Evolutionary conservation across 768 basidiomycete genomes (phyloP).

Genomic region (Leccinellum rugosiceps): DNA sequence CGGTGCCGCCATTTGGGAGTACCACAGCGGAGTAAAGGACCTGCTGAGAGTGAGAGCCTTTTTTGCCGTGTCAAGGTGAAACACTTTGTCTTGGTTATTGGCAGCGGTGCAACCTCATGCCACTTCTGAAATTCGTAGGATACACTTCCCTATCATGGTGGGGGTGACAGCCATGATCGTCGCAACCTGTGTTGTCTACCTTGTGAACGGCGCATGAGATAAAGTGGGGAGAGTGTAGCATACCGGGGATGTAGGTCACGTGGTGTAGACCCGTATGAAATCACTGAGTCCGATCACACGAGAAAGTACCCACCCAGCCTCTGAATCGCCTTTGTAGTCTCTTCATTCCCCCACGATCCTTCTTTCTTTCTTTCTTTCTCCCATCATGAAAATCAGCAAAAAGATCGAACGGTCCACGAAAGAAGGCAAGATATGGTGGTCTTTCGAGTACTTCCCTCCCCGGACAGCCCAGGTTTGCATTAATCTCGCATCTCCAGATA

Average conservation of each 20-base stretch:
- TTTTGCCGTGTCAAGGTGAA: conserved; percentile 52
- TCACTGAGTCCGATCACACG: conserved; percentile 8
- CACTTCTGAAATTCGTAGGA: conserved; percentile 30
- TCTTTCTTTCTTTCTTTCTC: conserved; percentile 19
- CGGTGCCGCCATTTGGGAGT: conserved; percentile 63
- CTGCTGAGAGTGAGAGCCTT: conserved; percentile 59
- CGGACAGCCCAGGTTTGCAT: conserved; percentile 81
- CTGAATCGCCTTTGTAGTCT: not conserved
- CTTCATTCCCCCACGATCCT: conserved; percentile 18
- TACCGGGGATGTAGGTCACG: conserved; percentile 15
- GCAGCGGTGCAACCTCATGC: not conserved
- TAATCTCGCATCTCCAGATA: not conserved
- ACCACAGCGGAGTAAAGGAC: conserved; percentile 54
- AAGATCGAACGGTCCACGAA: conserved; percentile 85
- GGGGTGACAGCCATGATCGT: conserved; percentile 47
- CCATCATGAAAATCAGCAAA: conserved; percentile 86
- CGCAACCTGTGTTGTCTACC: conserved; percentile 48
- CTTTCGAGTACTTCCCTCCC: conserved; percentile 98
- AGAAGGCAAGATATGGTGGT: conserved; percentile 94
- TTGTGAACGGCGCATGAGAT: conserved; percentile 32
- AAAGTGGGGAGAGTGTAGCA: not conserved
- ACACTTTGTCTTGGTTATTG: conserved; percentile 14
- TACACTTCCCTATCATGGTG: conserved; percentile 51
- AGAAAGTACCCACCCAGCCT: conserved; percentile 27
- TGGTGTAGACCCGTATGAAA: conserved; percentile 5